Evolutionary conservation across 352 stramenopile genomes (phyloP).

Genomic region (Globisporangium perplexum): DNA sequence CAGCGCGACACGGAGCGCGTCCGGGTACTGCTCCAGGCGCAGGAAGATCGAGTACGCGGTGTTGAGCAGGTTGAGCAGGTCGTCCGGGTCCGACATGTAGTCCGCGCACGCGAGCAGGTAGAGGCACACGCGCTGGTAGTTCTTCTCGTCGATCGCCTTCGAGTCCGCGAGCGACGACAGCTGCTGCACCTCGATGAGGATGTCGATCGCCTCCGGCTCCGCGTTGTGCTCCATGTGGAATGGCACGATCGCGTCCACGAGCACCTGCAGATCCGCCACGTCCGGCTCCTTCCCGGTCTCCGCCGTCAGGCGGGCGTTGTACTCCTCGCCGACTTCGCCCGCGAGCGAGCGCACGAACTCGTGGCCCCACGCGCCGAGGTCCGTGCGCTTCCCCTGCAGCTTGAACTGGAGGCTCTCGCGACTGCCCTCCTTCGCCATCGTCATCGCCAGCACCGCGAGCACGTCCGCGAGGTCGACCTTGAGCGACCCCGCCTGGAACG

Average conservation of each 20-base stretch:
- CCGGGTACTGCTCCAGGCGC: slow-evolving; percentile 91
- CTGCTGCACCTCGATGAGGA: slow-evolving; percentile 98
- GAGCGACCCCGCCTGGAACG: slow-evolving; percentile 41
- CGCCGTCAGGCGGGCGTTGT: slow-evolving; percentile 67
- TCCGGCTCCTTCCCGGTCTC: slow-evolving; percentile 56
- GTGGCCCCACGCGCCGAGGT: slow-evolving; percentile 97
- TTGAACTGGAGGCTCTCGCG: slow-evolving; percentile 90
- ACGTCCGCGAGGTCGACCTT: slow-evolving; percentile 86
- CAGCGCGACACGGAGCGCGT: slow-evolving; percentile 96
- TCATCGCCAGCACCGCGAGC: slow-evolving; percentile 96
- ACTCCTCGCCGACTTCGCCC: slow-evolving; percentile 96
- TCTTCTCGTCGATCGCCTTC: slow-evolving; percentile 95
- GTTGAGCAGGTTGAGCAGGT: slow-evolving; percentile 89
- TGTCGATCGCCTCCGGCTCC: slow-evolving; percentile 98
- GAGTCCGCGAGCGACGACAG: slow-evolving; percentile 93
- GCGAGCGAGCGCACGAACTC: slow-evolving; percentile 98
- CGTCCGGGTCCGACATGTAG: slow-evolving; percentile 98
- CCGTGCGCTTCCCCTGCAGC: slow-evolving; percentile 83
- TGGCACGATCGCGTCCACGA: slow-evolving; percentile 98
- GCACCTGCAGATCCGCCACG: slow-evolving; percentile 88
- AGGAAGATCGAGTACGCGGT: slow-evolving; percentile 96
- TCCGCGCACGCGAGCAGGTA: slow-evolving; percentile 98
- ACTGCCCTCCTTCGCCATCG: slow-evolving; percentile 93
- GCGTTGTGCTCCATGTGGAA: slow-evolving; percentile 99
- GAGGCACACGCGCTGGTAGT: slow-evolving; percentile 97